Evolutionary conservation across 2,329 filamentous ascomycete species (phyloP), one percentile per base, ranked within the genome.

Genomic region (Nannizzia gypsea): DNA sequence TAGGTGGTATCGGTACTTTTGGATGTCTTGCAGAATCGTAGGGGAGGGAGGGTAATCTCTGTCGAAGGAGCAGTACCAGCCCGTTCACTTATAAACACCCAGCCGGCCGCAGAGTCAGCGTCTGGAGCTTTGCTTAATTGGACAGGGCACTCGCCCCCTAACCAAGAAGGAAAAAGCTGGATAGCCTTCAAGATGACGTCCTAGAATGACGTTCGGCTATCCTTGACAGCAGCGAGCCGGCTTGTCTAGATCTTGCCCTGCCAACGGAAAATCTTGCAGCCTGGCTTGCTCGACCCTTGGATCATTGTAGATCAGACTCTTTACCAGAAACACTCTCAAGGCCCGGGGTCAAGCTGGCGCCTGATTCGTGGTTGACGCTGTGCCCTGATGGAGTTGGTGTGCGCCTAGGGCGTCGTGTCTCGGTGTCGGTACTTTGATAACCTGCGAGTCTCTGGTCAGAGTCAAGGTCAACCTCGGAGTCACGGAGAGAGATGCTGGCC

Each of bases 151-250:
- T 52, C 24, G 48, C 48, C 48, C 17, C 48, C 48, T 28, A 52
- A 52, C 26, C 48, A 52, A 52, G 48, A 24, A 5, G 22, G 9
- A 11, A 36, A 31, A 52, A 50, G 17, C 38, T 20, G 48, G 48
- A 52, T 52, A 52, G 48, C 26, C 48, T 52, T 52, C 22, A 8
- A 42, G 28, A 52, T 52, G 48, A 52, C 48, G 48, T 52, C 48
- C 48, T 13, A 52, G 22, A 5, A 52, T 52, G 48, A 52, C 48
- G 48, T 52, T 24, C 31, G 31, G 13, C 13, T 26, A 8, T 52
- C 22, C 24, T 31, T n/a, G 9, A 28, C 48, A 17, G 17, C 44
- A 17, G 20, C 6, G 42, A 17, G 6, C 48, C 48, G 48, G 48
- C 13, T 13, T 52, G 48, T 52, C 48, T 52, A 52, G 48, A 52